Percentiles rank a stretch among this genome's conserved stretches.
phyloP scores from a whole-genome alignment of 345 rosid genomes.

The Xanthoceras sorbifolium region DNA sequence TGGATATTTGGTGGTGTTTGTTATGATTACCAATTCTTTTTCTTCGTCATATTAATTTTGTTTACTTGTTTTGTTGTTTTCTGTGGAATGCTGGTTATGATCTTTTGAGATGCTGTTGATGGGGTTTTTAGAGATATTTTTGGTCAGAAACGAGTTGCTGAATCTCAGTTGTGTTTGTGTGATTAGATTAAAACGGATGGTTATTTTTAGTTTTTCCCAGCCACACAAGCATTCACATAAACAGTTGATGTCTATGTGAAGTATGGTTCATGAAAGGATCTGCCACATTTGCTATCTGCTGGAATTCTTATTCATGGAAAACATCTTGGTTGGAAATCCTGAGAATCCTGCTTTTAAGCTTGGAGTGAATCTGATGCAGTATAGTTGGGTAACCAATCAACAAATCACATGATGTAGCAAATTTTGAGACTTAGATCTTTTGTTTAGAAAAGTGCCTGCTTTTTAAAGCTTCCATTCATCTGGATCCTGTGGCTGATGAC shows the following conservation, averaged over 20 bases:
- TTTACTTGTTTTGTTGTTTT: conserved; percentile 34
- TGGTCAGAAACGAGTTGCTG: conserved; percentile 55
- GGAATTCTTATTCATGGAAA: conserved; percentile 16
- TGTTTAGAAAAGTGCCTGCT: conserved; percentile 17
- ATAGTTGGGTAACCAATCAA: conserved; percentile 2
- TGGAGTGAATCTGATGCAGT: conserved; percentile 14
- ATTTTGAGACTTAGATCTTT: conserved; percentile 17
- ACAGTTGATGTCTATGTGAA: conserved; percentile 28
- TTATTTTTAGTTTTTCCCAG: conserved; percentile 35
- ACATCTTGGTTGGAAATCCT: conserved; percentile 16
- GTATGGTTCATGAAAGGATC: conserved; percentile 31
- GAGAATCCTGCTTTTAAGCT: background rate
- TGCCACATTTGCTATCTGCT: conserved; percentile 17
- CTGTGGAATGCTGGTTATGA: conserved; percentile 39
- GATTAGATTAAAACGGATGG: conserved; percentile 37
- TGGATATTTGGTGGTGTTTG: conserved; percentile 5
- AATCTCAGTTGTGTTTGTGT: conserved; percentile 32
- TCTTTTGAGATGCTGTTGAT: conserved; percentile 51
- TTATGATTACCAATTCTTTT: background rate
- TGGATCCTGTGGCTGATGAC: conserved; percentile 20
- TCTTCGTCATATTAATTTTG: conserved; percentile 18
- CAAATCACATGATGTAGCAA: conserved; percentile 10
- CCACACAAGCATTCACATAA: conserved; percentile 16
- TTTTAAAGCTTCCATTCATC: conserved; percentile 15
- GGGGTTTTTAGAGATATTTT: conserved; percentile 45